Evolutionary conservation across 176 grass and related monocot species (phyloP).

Genomic region (Carex scoparia): DNA sequence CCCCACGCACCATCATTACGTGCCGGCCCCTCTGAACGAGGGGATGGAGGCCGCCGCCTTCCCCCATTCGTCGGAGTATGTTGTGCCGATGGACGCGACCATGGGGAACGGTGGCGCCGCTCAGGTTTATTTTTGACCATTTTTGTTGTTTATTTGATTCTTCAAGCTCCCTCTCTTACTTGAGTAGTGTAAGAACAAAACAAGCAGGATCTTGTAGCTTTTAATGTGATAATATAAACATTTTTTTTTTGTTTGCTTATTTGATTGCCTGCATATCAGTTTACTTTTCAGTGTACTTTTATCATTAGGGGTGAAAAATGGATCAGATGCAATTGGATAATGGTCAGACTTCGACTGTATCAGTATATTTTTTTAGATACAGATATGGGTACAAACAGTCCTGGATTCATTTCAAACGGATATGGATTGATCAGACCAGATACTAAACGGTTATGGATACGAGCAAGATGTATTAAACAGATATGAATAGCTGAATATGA

Average conservation of each 20-base stretch:
- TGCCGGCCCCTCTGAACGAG: background rate
- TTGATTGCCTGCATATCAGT: background rate
- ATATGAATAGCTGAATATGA: background rate
- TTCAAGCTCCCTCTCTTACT: background rate
- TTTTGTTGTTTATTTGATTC: background rate
- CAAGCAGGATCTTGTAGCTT: too few species aligned
- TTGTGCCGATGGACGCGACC: constrained; percentile 8
- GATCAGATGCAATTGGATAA: background rate
- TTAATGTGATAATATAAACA: too few species aligned
- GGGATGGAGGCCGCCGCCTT: background rate
- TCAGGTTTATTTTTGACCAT: background rate
- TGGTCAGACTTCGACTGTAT: background rate
- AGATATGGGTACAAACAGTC: background rate
- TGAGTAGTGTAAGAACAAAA: background rate
- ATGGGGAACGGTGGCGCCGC: background rate
- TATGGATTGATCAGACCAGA: too few species aligned
- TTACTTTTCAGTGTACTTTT: background rate
- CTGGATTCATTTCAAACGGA: background rate
- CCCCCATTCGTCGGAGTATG: constrained; percentile 19
- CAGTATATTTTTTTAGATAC: background rate
- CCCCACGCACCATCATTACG: background rate
- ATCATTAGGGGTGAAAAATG: background rate
- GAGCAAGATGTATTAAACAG: too few species aligned
- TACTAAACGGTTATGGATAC: too few species aligned
- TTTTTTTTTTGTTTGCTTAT: background rate